Base-by-base conservation (phyloP, 2,329 filamentous ascomycete species). In the Penicillium aurantiogriseum region DNA sequence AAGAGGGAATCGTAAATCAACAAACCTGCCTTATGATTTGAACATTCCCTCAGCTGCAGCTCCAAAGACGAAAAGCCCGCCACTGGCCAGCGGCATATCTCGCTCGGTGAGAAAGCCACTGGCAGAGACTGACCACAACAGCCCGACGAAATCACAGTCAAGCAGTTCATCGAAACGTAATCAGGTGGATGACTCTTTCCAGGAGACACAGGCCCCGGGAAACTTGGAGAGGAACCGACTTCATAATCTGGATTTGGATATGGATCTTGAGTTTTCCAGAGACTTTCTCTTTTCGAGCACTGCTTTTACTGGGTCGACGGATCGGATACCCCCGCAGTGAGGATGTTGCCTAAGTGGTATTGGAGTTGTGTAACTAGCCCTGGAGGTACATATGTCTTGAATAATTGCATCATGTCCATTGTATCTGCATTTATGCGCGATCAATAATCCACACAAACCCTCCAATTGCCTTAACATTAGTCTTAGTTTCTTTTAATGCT, bases 231-330 rank as follows among this genome's bases (percentile, higher is more conserved):
- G 64, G 11, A 65, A 69, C 33, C 62, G 60, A 21, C 51, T 73
- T 19, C 66, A 69, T 19, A 59, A 63, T 35, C 39, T 74, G n/a
- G 67, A 73, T 48, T 52, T 73, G 52, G 70, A 71, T 47, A 66
- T 71, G 66, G 68, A 72, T 38, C 44, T 74, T 51, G 73, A 75
- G 45, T 73, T 73, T 51, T 70, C 70, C 0, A 73, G 69, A 36
- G 71, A 74, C 23, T 72, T 72, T 40, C 42, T 75, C 17, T 74
- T 74, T 39, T 71, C 67, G 13, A 73, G 70, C 36, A 73, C 72
- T 5, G 64, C 67, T 13, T 57, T 70, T 21, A 69, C 70, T 5
- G 64, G 64, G 8, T 56, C 63, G 4, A 65, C 66, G 33, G 61
- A 66, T 38, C 58, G 52, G 29, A 25, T 42, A 33, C 53, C 54